Base-by-base conservation (phyloP, 305 asterid species). In the Fraxinus sp. region DNA sequence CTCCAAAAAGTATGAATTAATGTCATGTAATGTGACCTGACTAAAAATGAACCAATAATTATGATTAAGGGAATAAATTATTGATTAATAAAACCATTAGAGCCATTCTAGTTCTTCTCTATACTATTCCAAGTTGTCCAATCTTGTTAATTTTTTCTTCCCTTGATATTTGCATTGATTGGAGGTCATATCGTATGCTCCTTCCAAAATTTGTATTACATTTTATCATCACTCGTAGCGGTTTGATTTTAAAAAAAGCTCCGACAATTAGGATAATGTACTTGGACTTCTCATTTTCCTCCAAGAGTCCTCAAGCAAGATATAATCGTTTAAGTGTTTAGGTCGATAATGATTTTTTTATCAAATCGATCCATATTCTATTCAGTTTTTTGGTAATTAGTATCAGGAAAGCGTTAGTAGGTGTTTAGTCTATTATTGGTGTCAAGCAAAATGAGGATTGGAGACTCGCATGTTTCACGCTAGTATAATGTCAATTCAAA, bases 1-100 rank as follows among this genome's bases (percentile, higher is more conserved):
- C 83, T 82, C 20, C 75, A 73, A 80, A 68, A 59, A 72, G 71
- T 66, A 70, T 81, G 76, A 72, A 84, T 26, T 26, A 6, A 75
- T 68, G 79, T 82, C 80, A 80, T 30, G 13, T 73, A 41, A 66
- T 0, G 72, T 37, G 35, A 36, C 30, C 57, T 57, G 75, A 81
- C 76, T 36, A 39, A 32, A 32, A 24, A 52, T 16, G 62, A 52
- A 26, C 24, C 79, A 49, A 46, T 79, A 64, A 77, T 77, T 33
- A 22, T 36, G 26, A 64, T 62, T 79, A 32, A 22, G 73, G 13
- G 82, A 13, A 10, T 3, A 3, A 49, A 30, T 16, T 4, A 28
- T 70, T 16, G 41, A 11, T 70, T 70, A 32, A 32, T 32, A 36
- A 70, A 70, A 28, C 39, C 20, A 28, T 30, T 70, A 1, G 18